Base-by-base conservation (phyloP, 805 yeast genomes). In the Suhomyces faveliae region DNA sequence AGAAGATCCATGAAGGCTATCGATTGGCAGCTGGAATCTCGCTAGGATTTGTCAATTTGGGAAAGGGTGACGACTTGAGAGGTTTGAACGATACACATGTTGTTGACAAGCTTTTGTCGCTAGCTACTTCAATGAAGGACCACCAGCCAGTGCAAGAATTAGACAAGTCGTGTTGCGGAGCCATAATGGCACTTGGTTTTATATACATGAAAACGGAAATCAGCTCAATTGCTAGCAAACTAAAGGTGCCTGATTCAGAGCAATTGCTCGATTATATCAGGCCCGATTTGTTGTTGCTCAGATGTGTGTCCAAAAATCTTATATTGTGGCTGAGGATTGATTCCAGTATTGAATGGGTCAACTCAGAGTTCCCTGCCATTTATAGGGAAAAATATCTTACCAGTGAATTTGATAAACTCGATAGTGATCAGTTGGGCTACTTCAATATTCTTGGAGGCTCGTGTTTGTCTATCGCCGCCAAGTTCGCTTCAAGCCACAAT, bases 1-100 rank as follows among this genome's bases (percentile, higher is more conserved):
- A 70, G 24, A 67, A 76, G 40, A 81, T 83, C 2, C 83, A 81
- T 63, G 97, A 91, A 63, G 87, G 91, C 1, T 92, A 91, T 58
- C 70, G 95, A 47, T 68, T 89, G 10, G 87, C 96, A 1, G 95
- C 96, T 0, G 99, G 99, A 0, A 79, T 92, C 37, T 81, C 96
- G 0, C 66, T 91, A 13, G 99, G 99, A 0, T 79, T 84, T 48
- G 83, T 90, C 12, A 90, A 91, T 58, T 63, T 90, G 24, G 96
- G 95, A 0, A 79, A 80, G 47, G 96, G 94, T 1, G 77, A 78
- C 45, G 80, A 78, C 50, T 64, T 85, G 42, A 69, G 77, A 42
- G 83, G 83, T 0, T 63, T 81, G 39, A 78, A 78, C 50, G 94
- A 85, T 59, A 74, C 85, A 0, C 83, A 77, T 55, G 77, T 87